These are phyloP conservation scores for Glycine tomentella DNA, from an alignment of 306 rosid species.

Conservation along the genomic window DNA sequence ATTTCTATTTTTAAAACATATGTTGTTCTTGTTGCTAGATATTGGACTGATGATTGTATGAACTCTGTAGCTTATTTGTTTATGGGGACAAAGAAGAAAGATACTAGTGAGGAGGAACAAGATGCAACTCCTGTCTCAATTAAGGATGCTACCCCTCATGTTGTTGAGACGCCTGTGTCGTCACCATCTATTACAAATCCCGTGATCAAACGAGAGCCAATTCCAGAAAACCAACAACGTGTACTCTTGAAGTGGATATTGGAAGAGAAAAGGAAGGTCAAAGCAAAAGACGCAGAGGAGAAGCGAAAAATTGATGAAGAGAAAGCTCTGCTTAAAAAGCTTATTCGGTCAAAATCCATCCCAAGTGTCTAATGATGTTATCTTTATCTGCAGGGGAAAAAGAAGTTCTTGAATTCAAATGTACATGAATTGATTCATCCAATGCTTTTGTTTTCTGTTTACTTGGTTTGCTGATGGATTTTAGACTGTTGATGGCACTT, in stretches of 20 bases:
- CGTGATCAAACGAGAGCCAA: conserved; percentile 62
- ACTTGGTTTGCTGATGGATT: conserved; percentile 41
- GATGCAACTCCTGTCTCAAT: conserved; percentile 49
- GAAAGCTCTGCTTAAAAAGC: conserved; percentile 85
- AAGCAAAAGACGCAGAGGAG: conserved; percentile 73
- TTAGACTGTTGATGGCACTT: conserved; percentile 14
- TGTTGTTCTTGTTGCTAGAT: conserved; percentile 38
- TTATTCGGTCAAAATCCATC: conserved; percentile 77
- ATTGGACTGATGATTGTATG: conserved; percentile 48
- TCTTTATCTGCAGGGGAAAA: background rate
- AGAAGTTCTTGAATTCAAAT: conserved; percentile 9
- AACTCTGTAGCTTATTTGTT: conserved; percentile 74
- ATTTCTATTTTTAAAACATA: conserved; percentile 27
- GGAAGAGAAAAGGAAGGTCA: conserved; percentile 91
- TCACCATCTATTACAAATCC: conserved; percentile 53
- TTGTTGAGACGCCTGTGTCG: conserved; percentile 49
- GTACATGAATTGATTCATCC: conserved; percentile 36
- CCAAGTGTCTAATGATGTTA: conserved; percentile 59
- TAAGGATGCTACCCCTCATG: conserved; percentile 52
- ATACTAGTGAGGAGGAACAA: conserved; percentile 55
- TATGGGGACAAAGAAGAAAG: conserved; percentile 78
- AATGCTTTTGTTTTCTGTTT: conserved; percentile 17
- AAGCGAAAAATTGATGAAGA: conserved; percentile 80
- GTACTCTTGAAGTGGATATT: conserved; percentile 88
- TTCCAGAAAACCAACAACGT: conserved; percentile 78